Conservation (phyloP, 148 eudicot species). For the Linanthus parryae region DNA sequence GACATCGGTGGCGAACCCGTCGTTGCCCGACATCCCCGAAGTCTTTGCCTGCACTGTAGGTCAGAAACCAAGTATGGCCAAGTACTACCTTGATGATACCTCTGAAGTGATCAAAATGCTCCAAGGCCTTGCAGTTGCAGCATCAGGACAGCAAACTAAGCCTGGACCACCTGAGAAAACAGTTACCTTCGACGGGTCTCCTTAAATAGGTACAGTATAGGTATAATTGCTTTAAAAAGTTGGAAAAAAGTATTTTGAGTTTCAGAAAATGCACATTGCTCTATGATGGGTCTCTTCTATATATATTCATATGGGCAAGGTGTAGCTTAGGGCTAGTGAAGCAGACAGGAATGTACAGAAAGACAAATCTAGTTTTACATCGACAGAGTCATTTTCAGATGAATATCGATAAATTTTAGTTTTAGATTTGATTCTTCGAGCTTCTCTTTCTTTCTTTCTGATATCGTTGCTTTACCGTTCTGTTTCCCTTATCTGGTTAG, state of each 20-base stretch:
- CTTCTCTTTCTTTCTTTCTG: no score
- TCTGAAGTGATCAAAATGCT: conserved; percentile 54
- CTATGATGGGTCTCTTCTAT: no score
- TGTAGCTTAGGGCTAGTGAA: background rate
- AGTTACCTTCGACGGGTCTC: conserved; percentile 21
- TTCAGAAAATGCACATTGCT: background rate
- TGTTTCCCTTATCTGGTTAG: no score
- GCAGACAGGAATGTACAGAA: conserved; percentile 7
- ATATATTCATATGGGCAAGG: conserved; percentile 4
- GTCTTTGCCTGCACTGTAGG: conserved; percentile 81
- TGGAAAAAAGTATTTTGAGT: background rate
- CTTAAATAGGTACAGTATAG: background rate
- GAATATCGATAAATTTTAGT: background rate
- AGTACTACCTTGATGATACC: conserved; percentile 66
- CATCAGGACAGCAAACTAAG: conserved; percentile 21
- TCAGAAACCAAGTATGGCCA: conserved; percentile 80
- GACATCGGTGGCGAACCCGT: conserved; percentile 22
- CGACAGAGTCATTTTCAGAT: background rate
- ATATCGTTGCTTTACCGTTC: no score
- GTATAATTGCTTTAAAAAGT: background rate
- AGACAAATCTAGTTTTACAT: background rate
- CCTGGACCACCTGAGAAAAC: conserved; percentile 5
- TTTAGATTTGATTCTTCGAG: no score
- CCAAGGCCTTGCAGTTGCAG: conserved; percentile 43
- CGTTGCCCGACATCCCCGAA: conserved; percentile 28